These are phyloP conservation scores for Suillus americanus DNA, from an alignment of 768 basidiomycete species.

Conservation along the genomic window DNA sequence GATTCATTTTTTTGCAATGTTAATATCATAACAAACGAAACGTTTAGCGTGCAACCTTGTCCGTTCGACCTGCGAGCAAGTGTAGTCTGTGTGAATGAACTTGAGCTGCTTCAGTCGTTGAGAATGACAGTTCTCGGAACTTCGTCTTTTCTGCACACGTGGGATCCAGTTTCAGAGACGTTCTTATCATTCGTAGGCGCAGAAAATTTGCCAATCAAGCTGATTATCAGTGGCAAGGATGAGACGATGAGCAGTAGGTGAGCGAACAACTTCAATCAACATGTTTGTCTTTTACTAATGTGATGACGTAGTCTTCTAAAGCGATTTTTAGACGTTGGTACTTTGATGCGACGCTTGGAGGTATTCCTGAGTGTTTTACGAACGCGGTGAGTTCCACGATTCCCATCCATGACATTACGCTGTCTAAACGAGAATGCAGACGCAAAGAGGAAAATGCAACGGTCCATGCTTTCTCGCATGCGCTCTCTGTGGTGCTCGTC, in stretches of 20 bases:
- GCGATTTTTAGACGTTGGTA: slow-evolving; percentile 70
- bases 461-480: slow-evolving; percentile 66
- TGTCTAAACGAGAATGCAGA: slow-evolving; percentile 28
- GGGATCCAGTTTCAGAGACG: slow-evolving; percentile 54
- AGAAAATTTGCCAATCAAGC: slow-evolving; percentile 32
- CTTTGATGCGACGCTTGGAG: slow-evolving; percentile 66
- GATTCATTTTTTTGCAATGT: slow-evolving; percentile 21
- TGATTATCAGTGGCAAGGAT: slow-evolving; percentile 59
- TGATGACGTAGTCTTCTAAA: slow-evolving; percentile 45
- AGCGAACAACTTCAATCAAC: slow-evolving; percentile 6
- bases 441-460: slow-evolving; percentile 50
- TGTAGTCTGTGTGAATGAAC: slow-evolving; percentile 44
- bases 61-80: slow-evolving; percentile 38
- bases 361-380: slow-evolving; percentile 46
- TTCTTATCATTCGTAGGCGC: slow-evolving; percentile 50
- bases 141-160: slow-evolving; percentile 64
- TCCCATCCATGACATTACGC: slow-evolving; percentile 5
- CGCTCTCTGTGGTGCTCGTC: slow-evolving; percentile 53
- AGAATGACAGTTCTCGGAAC: slow-evolving; percentile 61
- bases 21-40: slow-evolving; percentile 6
- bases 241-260: slow-evolving; percentile 59
- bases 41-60: slow-evolving; percentile 48
- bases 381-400: slow-evolving; percentile 40
- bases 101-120: slow-evolving; percentile 52
- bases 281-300: slow-evolving; percentile 5